Conservation (phyloP, 768 basidiomycete genomes). For the Grammothele lineata region DNA sequence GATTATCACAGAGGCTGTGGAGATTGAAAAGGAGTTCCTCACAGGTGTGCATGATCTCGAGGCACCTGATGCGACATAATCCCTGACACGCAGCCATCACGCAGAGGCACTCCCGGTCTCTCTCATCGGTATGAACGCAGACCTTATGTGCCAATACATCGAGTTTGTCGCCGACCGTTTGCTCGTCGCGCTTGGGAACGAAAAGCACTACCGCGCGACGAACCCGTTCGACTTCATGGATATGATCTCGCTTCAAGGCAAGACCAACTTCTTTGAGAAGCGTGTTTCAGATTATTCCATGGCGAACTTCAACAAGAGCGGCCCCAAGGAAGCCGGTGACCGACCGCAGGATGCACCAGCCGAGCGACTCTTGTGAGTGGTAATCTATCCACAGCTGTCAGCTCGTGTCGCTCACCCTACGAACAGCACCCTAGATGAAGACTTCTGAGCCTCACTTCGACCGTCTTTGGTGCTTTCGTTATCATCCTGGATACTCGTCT, state of each 20-base stretch:
- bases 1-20: slow-evolving; percentile 81
- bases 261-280: slow-evolving; percentile 97
- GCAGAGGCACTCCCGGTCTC: slow-evolving; percentile 79
- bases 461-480: no score
- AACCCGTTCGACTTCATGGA: slow-evolving; percentile 97
- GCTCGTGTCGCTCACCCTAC: background rate
- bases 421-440: slow-evolving; percentile 37
- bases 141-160: slow-evolving; percentile 88
- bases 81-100: no score
- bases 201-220: slow-evolving; percentile 66
- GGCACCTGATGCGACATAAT: no score
- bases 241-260: slow-evolving; percentile 91
- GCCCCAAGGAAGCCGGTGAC: background rate
- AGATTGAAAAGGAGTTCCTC: slow-evolving; percentile 83
- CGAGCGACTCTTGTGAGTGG: slow-evolving; percentile 36
- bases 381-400: background rate
- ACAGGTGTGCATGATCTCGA: slow-evolving; percentile 45
- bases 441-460: no score
- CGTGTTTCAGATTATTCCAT: slow-evolving; percentile 83
- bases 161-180: slow-evolving; percentile 91
- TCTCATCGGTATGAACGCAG: slow-evolving; percentile 89
- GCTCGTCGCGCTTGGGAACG: slow-evolving; percentile 77
- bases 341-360: slow-evolving; percentile 2
- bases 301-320: slow-evolving; percentile 45
- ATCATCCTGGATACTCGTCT: no score